A percentile compares a stretch with the other conserved stretches of the same genome.
phyloP scores from a whole-genome alignment of 768 basidiomycete species.

The Psilocybe cubensis region DNA sequence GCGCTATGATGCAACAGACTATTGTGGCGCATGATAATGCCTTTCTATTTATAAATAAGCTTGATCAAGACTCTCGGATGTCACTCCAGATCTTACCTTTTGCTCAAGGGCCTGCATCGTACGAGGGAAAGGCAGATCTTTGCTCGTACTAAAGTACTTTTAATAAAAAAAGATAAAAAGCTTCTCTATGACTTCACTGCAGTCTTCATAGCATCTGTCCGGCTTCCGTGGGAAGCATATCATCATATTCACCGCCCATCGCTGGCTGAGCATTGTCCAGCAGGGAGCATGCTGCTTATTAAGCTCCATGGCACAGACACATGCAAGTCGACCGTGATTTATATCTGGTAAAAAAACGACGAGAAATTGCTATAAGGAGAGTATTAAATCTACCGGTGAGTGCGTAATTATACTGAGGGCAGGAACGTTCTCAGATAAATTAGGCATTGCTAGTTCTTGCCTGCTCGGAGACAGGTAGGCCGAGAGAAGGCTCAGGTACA shows the following conservation, averaged over 20 bases:
- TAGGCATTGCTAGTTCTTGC: background rate
- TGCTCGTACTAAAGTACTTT: too few relatives aligned
- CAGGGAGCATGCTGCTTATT: background rate
- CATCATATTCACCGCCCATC: too few relatives aligned
- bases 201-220: background rate
- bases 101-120: background rate
- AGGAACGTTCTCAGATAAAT: background rate
- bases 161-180: too few relatives aligned
- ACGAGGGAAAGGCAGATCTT: too few relatives aligned
- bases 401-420: slow-evolving; percentile 1
- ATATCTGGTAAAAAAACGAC: background rate
- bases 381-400: slow-evolving; percentile 1
- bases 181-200: background rate
- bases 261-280: too few relatives aligned
- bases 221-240: background rate
- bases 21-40: background rate
- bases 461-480: background rate
- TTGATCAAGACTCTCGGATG: background rate
- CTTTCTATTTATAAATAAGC: slow-evolving; percentile 1
- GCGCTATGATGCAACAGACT: background rate
- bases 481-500: slow-evolving; percentile 5
- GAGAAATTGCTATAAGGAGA: background rate
- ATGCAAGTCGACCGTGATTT: background rate
- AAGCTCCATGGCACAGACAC: background rate
- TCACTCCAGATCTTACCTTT: background rate